A percentile compares a stretch with the other conserved stretches of the same genome.
phyloP scores from a whole-genome alignment of 306 rosid genomes.

The Argentina anserina region DNA sequence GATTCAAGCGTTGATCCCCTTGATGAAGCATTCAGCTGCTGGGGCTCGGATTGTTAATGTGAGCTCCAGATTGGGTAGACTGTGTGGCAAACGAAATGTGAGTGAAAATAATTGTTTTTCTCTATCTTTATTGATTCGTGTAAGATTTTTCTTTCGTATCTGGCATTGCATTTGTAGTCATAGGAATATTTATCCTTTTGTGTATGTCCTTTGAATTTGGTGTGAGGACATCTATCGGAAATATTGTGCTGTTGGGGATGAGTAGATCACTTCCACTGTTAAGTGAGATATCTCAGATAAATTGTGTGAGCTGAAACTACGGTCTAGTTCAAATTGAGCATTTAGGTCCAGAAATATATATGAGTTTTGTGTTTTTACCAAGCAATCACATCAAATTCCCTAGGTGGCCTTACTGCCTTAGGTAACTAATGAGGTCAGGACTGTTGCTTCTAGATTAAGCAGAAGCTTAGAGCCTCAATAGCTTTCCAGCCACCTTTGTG shows the following conservation, averaged over 20 bases:
- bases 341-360: background rate
- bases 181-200: background rate
- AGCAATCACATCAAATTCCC: background rate
- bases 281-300: background rate
- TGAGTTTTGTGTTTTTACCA: background rate
- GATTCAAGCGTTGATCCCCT: constrained; percentile 77
- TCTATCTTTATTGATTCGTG: background rate
- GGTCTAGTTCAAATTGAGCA: background rate
- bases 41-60: constrained; percentile 81
- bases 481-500: background rate
- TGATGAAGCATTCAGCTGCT: constrained; percentile 67
- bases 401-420: background rate
- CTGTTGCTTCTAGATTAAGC: background rate
- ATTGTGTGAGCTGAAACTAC: background rate
- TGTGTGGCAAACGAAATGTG: constrained; percentile 76
- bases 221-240: background rate
- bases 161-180: background rate
- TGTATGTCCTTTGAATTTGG: background rate
- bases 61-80: constrained; percentile 77
- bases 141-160: background rate
- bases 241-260: background rate
- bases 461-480: background rate
- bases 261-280: background rate
- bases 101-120: constrained; percentile 24
- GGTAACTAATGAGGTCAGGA: background rate